A percentile compares a stretch with the other conserved stretches of the same genome.
These are phyloP conservation scores for Carex scoparia DNA, from an alignment of 176 grass and related monocot species.

Conservation along the genomic window DNA sequence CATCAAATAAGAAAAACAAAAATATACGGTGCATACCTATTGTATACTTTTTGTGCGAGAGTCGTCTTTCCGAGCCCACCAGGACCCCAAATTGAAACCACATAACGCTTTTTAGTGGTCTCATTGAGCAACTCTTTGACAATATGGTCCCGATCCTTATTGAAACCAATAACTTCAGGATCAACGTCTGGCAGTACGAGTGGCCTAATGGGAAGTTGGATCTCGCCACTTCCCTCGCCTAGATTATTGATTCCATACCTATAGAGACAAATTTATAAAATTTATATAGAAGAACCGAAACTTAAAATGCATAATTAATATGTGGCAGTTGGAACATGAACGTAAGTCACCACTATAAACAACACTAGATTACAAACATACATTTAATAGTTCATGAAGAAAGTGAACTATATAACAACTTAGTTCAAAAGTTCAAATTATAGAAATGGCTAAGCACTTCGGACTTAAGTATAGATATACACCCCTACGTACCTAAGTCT, in stretches of 20 bases:
- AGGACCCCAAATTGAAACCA: background rate
- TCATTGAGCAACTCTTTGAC: background rate
- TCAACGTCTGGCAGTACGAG: background rate
- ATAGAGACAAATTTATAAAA: too few species aligned
- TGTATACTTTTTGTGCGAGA: background rate
- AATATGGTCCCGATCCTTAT: background rate
- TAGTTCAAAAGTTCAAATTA: too few species aligned
- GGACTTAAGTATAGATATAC: too few species aligned
- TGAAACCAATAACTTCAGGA: background rate
- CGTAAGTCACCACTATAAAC: too few species aligned
- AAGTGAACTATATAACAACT: too few species aligned
- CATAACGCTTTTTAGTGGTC: background rate
- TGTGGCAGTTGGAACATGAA: too few species aligned
- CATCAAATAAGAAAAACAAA: too few species aligned
- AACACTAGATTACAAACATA: too few species aligned
- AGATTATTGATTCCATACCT: background rate
- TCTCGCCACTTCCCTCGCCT: background rate
- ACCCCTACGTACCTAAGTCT: background rate
- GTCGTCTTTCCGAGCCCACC: background rate
- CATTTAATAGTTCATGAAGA: too few species aligned
- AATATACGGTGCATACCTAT: background rate
- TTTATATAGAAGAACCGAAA: too few species aligned
- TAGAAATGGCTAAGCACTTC: too few species aligned
- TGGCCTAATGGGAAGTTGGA: background rate
- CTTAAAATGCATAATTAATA: too few species aligned